phyloP scores from a whole-genome alignment of 2,329 filamentous ascomycete genomes.

The Ilyonectria destructans region DNA sequence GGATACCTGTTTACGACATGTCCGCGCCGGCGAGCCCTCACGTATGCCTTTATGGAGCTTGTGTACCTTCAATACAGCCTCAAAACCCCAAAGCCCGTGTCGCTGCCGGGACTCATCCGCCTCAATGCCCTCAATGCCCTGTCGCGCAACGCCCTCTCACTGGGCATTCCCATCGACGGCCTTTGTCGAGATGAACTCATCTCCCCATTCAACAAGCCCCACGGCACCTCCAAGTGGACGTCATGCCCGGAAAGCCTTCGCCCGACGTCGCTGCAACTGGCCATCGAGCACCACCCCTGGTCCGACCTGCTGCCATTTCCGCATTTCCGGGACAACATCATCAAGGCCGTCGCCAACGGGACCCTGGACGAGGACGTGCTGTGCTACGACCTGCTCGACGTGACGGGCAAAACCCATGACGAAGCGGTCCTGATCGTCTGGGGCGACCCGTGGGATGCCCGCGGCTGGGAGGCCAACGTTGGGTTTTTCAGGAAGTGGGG shows the following conservation, averaged over 20 bases:
- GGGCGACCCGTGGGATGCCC: slow-evolving; percentile 62
- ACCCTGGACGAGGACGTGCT: slow-evolving; percentile 33
- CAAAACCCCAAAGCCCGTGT: slow-evolving; percentile 1
- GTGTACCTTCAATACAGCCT: slow-evolving; percentile 15
- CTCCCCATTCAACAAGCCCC: slow-evolving; percentile 20
- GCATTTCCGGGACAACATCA: slow-evolving; percentile 35
- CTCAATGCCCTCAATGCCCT: slow-evolving; percentile 31
- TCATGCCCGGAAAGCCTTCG: slow-evolving; percentile 18
- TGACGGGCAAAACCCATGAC: slow-evolving; percentile 1
- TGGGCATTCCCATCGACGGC: slow-evolving; percentile 4
- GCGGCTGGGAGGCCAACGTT: slow-evolving; percentile 64
- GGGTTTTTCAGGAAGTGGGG: slow-evolving; percentile 62
- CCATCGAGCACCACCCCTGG: slow-evolving; percentile 36
- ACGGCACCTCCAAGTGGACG: neutral
- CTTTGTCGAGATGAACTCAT: slow-evolving; percentile 1
- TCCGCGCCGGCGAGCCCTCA: neutral
- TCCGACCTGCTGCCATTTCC: slow-evolving; percentile 37
- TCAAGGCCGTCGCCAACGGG: slow-evolving; percentile 1
- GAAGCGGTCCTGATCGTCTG: slow-evolving; percentile 59
- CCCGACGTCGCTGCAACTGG: slow-evolving; percentile 23
- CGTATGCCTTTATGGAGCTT: slow-evolving; percentile 1
- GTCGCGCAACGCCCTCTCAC: neutral
- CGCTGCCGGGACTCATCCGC: slow-evolving; percentile 24
- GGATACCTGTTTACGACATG: neutral
- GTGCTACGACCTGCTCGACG: slow-evolving; percentile 30